Percentiles rank a stretch among this genome's conserved stretches.
Evolutionary conservation across 2,329 filamentous ascomycete species (phyloP).

Genomic region (Penicillium sp.): DNA sequence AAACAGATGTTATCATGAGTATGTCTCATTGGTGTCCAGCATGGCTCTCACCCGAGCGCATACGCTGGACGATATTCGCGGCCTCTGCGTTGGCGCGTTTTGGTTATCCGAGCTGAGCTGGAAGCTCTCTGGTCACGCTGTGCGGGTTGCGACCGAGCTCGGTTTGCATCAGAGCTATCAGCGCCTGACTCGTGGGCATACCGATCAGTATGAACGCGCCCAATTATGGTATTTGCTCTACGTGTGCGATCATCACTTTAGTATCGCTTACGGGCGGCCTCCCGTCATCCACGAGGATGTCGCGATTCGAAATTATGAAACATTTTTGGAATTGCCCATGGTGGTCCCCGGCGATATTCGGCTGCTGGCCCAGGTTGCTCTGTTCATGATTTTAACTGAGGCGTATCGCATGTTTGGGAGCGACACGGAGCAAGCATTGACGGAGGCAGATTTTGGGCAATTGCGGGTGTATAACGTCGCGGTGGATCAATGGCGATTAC

Average conservation of each 20-base stretch:
- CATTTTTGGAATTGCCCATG: slow-evolving; percentile 59
- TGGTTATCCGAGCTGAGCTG: slow-evolving; percentile 69
- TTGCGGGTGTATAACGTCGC: slow-evolving; percentile 54
- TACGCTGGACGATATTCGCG: slow-evolving; percentile 63
- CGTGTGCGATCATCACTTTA: slow-evolving; percentile 70
- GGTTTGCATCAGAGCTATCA: slow-evolving; percentile 62
- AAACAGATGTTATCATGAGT: slow-evolving; percentile 62
- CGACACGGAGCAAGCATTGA: slow-evolving; percentile 60
- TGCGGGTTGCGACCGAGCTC: slow-evolving; percentile 64
- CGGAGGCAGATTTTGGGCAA: slow-evolving; percentile 59
- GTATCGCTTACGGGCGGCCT: slow-evolving; percentile 65
- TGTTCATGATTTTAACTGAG: slow-evolving; percentile 65
- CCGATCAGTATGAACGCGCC: slow-evolving; percentile 60
- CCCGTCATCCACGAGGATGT: slow-evolving; percentile 65
- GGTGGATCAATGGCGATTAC: slow-evolving; percentile 60
- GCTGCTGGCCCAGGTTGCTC: slow-evolving; percentile 63
- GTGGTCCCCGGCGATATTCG: slow-evolving; percentile 62
- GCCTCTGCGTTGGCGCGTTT: slow-evolving; percentile 66
- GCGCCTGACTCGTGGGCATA: slow-evolving; percentile 56
- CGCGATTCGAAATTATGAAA: slow-evolving; percentile 63
- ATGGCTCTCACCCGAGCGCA: slow-evolving; percentile 66
- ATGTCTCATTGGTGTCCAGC: slow-evolving; percentile 61
- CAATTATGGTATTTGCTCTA: slow-evolving; percentile 69
- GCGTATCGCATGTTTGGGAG: slow-evolving; percentile 63
- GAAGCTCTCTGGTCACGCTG: slow-evolving; percentile 65